Conservation (phyloP, 1,139 yeast genomes). For the Zygosaccharomyces pseudobailii region DNA sequence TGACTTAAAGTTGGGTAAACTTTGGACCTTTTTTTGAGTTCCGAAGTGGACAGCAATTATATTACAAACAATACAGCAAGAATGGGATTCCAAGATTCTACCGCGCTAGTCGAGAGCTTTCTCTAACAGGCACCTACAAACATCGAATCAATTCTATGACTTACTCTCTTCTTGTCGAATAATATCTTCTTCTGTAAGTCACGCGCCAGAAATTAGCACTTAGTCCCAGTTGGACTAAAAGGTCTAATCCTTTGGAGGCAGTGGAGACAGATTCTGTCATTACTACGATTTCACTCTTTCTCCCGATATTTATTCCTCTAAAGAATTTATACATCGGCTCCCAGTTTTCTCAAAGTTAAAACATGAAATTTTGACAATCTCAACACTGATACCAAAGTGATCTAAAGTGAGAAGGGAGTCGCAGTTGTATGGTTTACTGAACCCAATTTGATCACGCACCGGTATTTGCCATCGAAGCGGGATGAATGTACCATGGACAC, state of each 20-base stretch:
- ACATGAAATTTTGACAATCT: neutral
- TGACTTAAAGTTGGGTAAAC: neutral
- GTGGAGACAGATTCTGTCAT: too few relatives aligned
- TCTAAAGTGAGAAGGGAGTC: neutral
- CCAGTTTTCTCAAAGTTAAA: neutral
- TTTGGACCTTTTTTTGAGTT: neutral
- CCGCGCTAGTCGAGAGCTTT: neutral
- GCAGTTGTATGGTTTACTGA: neutral
- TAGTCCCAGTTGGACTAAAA: too few relatives aligned
- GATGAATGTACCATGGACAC: conserved; percentile 1
- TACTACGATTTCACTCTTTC: too few relatives aligned
- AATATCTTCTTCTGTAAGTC: too few relatives aligned
- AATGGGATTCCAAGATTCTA: neutral
- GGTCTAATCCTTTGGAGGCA: too few relatives aligned
- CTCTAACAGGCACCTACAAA: too few relatives aligned
- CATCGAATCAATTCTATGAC: too few relatives aligned
- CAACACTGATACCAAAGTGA: neutral
- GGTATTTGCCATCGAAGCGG: neutral
- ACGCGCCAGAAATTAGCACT: too few relatives aligned
- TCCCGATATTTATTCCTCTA: too few relatives aligned
- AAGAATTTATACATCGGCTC: neutral
- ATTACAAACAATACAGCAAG: neutral
- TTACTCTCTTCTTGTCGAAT: too few relatives aligned
- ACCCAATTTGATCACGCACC: neutral
- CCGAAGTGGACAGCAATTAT: neutral